Percentiles rank a stretch among this genome's conserved stretches.
These are phyloP conservation scores for Cladorrhinum sp. DNA, from an alignment of 2,329 filamentous ascomycete genomes.

Conservation along the genomic window DNA sequence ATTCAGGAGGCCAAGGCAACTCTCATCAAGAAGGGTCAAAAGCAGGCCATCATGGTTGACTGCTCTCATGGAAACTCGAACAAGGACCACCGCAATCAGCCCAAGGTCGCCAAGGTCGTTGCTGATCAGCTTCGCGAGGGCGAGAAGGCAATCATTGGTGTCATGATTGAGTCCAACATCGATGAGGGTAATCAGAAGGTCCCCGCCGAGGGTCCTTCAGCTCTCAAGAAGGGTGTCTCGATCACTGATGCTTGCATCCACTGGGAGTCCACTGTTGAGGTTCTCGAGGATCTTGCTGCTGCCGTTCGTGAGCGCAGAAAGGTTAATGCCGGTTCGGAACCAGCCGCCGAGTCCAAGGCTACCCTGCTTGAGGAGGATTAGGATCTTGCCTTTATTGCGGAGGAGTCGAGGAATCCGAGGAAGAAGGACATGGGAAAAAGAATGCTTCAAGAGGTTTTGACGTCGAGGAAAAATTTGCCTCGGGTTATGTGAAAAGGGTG, in stretches of 20 bases:
- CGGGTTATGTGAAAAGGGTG: neutral
- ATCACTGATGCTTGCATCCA: slow-evolving; percentile 96
- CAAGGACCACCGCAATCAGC: slow-evolving; percentile 97
- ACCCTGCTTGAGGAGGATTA: slow-evolving; percentile 54
- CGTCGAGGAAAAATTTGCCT: neutral
- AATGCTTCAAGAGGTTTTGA: neutral
- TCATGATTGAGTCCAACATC: slow-evolving; percentile 99
- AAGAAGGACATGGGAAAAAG: neutral
- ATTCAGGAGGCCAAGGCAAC: slow-evolving; percentile 77
- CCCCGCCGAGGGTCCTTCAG: slow-evolving; percentile 73
- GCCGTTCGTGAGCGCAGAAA: slow-evolving; percentile 74
- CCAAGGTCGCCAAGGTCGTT: slow-evolving; percentile 79
- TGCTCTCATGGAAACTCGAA: slow-evolving; percentile 97
- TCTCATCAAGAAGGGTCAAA: slow-evolving; percentile 77
- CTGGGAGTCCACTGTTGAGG: slow-evolving; percentile 80
- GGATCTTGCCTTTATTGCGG: slow-evolving; percentile 6
- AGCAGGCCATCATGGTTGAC: slow-evolving; percentile 93
- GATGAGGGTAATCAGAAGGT: slow-evolving; percentile 88
- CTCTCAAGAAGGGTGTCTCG: slow-evolving; percentile 82
- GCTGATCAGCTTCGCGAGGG: slow-evolving; percentile 83
- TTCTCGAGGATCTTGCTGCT: slow-evolving; percentile 81
- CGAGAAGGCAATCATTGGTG: slow-evolving; percentile 84
- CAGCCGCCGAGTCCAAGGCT: slow-evolving; percentile 36
- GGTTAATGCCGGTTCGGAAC: slow-evolving; percentile 39
- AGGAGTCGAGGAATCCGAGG: neutral